These are phyloP conservation scores for Tylopilus sp. DNA, from an alignment of 768 basidiomycete genomes.

Conservation along the genomic window DNA sequence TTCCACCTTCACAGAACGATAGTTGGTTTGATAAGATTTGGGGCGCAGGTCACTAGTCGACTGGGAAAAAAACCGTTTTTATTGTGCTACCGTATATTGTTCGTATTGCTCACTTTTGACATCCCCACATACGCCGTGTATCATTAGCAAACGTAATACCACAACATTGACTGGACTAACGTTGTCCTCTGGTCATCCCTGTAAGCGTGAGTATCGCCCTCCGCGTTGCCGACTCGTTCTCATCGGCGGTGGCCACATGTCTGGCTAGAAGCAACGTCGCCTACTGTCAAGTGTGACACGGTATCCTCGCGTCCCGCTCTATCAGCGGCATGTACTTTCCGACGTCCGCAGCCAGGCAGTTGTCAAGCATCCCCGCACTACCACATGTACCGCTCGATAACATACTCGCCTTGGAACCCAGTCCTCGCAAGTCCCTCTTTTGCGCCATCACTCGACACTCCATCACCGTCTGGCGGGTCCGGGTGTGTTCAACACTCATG, in stretches of 20 bases:
- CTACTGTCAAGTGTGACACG: not conserved
- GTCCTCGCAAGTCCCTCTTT: conserved; percentile 75
- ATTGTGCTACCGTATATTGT: conserved; percentile 18
- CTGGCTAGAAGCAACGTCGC: not conserved
- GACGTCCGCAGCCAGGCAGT: conserved; percentile 70
- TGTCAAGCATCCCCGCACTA: conserved; percentile 67
- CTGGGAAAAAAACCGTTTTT: not conserved
- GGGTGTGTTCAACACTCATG: conserved; percentile 46
- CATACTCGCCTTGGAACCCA: conserved; percentile 56
- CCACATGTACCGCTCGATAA: conserved; percentile 58
- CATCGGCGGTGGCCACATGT: conserved; percentile 4
- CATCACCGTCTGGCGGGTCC: conserved; percentile 78
- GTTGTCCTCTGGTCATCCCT: not conserved
- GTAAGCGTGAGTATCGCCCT: conserved; percentile 1
- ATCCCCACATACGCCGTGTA: conserved; percentile 26
- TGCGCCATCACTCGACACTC: conserved; percentile 67
- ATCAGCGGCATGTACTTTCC: conserved; percentile 72
- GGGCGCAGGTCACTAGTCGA: conserved; percentile 16
- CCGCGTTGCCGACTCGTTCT: not conserved
- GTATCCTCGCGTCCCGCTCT: not conserved
- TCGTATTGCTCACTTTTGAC: conserved; percentile 12
- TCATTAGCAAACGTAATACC: conserved; percentile 29
- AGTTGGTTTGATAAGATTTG: conserved; percentile 28
- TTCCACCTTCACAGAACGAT: conserved; percentile 12
- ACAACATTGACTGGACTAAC: not conserved